phyloP scores from a whole-genome alignment of 2,329 filamentous ascomycete genomes.

The Helicocarpus griseus region DNA sequence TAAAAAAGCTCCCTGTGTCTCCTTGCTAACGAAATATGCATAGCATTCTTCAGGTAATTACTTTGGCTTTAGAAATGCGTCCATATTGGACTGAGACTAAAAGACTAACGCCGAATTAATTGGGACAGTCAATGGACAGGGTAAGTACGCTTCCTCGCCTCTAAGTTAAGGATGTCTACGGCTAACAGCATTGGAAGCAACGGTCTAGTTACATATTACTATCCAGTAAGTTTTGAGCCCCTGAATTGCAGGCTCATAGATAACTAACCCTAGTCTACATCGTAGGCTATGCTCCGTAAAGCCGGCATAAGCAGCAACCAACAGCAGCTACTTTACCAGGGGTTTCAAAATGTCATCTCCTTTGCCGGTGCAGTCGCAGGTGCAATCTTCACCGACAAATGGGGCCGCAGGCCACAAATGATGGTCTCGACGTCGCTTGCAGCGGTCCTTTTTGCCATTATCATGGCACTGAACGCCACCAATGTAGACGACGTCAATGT shows the following conservation, averaged over 20 bases:
- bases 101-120: no score
- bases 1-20: not conserved
- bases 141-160: not conserved
- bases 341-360: constrained; percentile 37
- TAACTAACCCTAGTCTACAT: no score
- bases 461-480: constrained; percentile 43
- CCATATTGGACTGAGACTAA: no score
- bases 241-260: no score
- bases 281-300: constrained; percentile 30
- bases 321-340: constrained; percentile 35
- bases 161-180: not conserved
- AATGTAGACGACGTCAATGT: constrained; percentile 10
- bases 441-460: constrained; percentile 39
- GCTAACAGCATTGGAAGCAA: constrained; percentile 19
- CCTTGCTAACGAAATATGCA: not conserved
- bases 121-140: constrained; percentile 4
- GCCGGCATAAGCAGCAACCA: constrained; percentile 34
- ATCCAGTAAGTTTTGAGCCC: constrained; percentile 19
- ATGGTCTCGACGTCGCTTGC: constrained; percentile 37
- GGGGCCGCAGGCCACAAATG: constrained; percentile 41
- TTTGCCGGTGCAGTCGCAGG: constrained; percentile 37
- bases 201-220: constrained; percentile 34
- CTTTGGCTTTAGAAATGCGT: no score
- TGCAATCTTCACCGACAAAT: constrained; percentile 35
- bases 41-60: constrained; percentile 25